Base-by-base conservation (phyloP, 495 filamentous ascomycete species). In the Rostrohypoxylon terebratum region DNA sequence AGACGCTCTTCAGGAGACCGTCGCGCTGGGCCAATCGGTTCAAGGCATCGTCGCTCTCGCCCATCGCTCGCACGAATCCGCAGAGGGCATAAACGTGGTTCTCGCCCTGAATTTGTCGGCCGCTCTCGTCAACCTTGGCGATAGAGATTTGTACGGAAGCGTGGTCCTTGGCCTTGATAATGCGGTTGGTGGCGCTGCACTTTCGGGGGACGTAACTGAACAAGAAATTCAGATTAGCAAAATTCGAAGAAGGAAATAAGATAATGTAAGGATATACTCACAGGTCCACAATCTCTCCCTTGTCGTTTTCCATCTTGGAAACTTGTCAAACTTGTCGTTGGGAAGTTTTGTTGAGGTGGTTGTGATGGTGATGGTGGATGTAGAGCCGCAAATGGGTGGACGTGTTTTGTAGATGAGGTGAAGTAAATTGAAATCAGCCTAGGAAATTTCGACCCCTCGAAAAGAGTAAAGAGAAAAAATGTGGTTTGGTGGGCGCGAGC, bases 141-240 rank as follows among this genome's bases (percentile, higher is more conserved):
- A 78, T 73, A 28, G 91, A 91, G 82, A 97, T 92, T 87, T 97
- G 92, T 76, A 94, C 94, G 62, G 92, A 94, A 76, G 92, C 93
- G 87, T 96, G 93, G 86, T 96, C 96, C 86, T 98, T 97, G 87
- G 96, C 93, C 88, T 97, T 97, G 90, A 98, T 97, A 90, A 98
- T 97, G 84, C 93, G 90, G 91, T 92, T 92, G 83, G 93, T 95
- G 78, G 93, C 93, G 83, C 88, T 92, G 91, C 93, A 95, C 90
- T 95, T 99, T 89, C 96, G 94, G 83, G 96, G 95, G 87, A 98
- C 94, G 89, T 98, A 98, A 83, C 94, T 97, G 81, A 69, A 77
- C 14, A 63, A 51, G 45, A 36, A 65, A 63, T 36, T 28, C 20
- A 9, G 13, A 13, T 74, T 68, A 65, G 67, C 11, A 51, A 53